Conservation (phyloP, 2,329 filamentous ascomycete species). For the Fusarium sp. region DNA sequence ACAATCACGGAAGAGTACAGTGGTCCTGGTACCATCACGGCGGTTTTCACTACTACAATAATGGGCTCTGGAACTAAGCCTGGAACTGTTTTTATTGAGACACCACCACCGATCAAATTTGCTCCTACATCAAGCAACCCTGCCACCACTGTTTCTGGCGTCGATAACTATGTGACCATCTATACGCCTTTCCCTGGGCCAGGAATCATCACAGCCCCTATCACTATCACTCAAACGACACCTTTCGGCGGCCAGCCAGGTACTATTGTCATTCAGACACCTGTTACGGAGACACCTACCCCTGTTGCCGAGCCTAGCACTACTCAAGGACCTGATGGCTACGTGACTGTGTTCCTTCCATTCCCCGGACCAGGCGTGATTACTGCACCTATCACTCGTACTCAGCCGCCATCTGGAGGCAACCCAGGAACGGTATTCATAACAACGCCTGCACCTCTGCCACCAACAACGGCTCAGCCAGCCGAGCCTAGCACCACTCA, state of each 20-base stretch:
- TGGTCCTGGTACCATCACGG: slow-evolving; percentile 23
- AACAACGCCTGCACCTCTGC: slow-evolving; percentile 13
- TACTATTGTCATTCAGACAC: slow-evolving; percentile 28
- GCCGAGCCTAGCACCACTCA: slow-evolving; percentile 12
- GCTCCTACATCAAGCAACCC: slow-evolving; percentile 7
- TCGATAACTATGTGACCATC: slow-evolving; percentile 27
- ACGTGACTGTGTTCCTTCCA: slow-evolving; percentile 14
- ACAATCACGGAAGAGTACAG: slow-evolving; percentile 15
- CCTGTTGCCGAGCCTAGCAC: slow-evolving; percentile 1
- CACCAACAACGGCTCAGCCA: slow-evolving; percentile 5
- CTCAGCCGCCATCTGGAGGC: slow-evolving; percentile 21
- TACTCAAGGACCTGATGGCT: slow-evolving; percentile 11
- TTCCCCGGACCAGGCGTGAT: slow-evolving; percentile 22
- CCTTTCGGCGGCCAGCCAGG: slow-evolving; percentile 23
- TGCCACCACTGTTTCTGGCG: slow-evolving; percentile 20
- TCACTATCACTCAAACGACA: slow-evolving; percentile 22
- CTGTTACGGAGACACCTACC: slow-evolving; percentile 1
- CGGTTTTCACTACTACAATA: slow-evolving; percentile 27
- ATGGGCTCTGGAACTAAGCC: slow-evolving; percentile 18
- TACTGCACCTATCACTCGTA: slow-evolving; percentile 10
- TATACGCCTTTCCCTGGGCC: slow-evolving; percentile 30
- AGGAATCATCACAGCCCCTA: slow-evolving; percentile 29
- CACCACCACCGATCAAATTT: slow-evolving; percentile 23
- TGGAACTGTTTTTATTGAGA: slow-evolving; percentile 32
- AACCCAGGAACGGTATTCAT: slow-evolving; percentile 24